Conservation (phyloP, 345 rosid species). For the Corchorus olitorius region DNA sequence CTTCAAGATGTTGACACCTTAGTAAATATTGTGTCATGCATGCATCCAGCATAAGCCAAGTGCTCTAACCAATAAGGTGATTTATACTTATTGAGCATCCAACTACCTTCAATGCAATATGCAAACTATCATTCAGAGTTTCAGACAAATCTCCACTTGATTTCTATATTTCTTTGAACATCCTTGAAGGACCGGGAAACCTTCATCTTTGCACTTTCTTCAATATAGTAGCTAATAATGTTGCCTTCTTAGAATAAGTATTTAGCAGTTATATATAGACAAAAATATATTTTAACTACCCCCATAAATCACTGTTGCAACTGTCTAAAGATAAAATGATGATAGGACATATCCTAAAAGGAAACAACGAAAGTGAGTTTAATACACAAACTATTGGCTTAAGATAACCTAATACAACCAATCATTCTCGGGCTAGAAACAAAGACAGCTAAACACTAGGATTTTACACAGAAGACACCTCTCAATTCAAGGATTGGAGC, state of each 20-base stretch:
- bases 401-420: not conserved
- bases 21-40: not conserved
- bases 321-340: not conserved
- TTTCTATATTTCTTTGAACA: not conserved
- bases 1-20: not conserved
- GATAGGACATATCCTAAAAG: not conserved
- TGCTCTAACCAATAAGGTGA: constrained; percentile 1
- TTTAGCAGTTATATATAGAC: not conserved
- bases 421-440: not conserved
- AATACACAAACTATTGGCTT: not conserved
- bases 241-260: not conserved
- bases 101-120: constrained; percentile 2
- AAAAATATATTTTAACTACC: not conserved
- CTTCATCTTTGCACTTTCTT: not conserved
- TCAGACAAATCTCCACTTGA: not conserved
- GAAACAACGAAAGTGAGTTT: not conserved
- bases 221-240: not conserved
- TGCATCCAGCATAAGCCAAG: not conserved
- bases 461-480: no score
- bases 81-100: not conserved
- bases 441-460: not conserved
- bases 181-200: not conserved
- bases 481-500: constrained; percentile 2
- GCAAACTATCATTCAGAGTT: not conserved
- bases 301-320: not conserved